Evolutionary conservation across 371 early-diverging fungal genomes (phyloP), one percentile per base, ranked within the genome.

Genomic region (Mortierella sp.): DNA sequence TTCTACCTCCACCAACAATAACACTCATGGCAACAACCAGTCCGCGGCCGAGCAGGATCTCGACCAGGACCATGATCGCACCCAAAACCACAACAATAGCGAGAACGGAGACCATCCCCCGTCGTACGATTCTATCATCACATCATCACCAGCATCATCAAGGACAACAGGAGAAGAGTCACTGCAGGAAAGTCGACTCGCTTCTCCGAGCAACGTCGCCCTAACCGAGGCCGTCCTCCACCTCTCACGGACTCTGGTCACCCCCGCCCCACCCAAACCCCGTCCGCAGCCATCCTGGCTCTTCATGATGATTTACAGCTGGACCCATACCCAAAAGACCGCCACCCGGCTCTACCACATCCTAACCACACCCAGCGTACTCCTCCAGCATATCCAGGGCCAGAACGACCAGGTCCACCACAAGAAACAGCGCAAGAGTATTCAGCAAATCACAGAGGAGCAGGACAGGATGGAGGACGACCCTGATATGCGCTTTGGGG

Each of bases 391-490:
- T 18, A 74, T 84, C 32, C 73, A 56, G 18, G 74, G 65, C 41
- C 85, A 77, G 35, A 74, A 77, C 44, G 83, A 71, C 7, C 73
- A 73, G 18, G 44, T 75, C 5, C 32, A 56, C 8, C 80, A 75
- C 54, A 80, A 73, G 65, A 79, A 71, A 41, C 75, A 71, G 44
- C 80, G 76, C 72, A 79, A 80, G 54, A 80, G 87, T 38, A 77
- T 86, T 32, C 82, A 86, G 14, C 87, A 86, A 60, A 49, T 77
- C 46, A 82, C 87, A 77, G 87, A 86, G 29, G 87, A 86, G n/a
- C 75, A 79, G 65, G 86, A 86, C 41, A 70, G 55, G 75, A 41
- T 79, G 72, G 86, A 82, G 12, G 82, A 79, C 56, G 80, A 82
- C 51, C 80, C 80, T 12, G 83, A 86, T 70, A 77, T 77, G 77